Percentiles rank a stretch among this genome's conserved stretches.
phyloP scores from a whole-genome alignment of 306 rosid species.

The Cicer judaicum region DNA sequence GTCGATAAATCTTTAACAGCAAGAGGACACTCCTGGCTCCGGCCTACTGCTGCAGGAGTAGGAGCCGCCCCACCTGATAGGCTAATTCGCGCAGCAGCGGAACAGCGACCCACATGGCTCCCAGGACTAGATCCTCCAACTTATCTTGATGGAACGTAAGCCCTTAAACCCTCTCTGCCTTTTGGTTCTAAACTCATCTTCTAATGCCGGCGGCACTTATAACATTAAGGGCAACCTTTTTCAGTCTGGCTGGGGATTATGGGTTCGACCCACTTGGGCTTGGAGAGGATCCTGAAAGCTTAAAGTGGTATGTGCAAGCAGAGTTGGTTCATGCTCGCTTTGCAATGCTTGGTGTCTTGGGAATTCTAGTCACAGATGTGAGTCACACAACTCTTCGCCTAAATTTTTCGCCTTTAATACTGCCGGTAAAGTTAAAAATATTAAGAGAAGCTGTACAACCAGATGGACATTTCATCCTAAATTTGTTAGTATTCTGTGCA shows the following conservation, averaged over 20 bases:
- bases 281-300: conserved; percentile 83
- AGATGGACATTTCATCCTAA: conserved; percentile 30
- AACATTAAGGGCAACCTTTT: conserved; percentile 23
- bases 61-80: conserved; percentile 41
- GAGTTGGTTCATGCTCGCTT: conserved; percentile 88
- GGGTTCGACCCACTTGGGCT: conserved; percentile 99
- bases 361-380: conserved; percentile 90
- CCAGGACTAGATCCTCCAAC: conserved; percentile 94
- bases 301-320: conserved; percentile 97
- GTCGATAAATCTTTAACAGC: conserved; percentile 40
- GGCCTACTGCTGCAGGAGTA: conserved; percentile 41
- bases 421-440: background rate
- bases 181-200: background rate
- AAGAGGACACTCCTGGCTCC: conserved; percentile 38
- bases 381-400: conserved; percentile 42
- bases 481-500: conserved; percentile 48
- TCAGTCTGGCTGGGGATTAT: conserved; percentile 81
- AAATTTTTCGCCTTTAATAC: background rate
- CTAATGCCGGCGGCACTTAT: conserved; percentile 8
- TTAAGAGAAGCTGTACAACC: background rate
- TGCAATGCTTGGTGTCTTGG: conserved; percentile 91
- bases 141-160: conserved; percentile 89
- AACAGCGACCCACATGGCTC: conserved; percentile 86
- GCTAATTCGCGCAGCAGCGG: conserved; percentile 52
- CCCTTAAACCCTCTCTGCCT: conserved; percentile 6